Conservation (phyloP, 106 monocot genomes). For the Dioscorea dumetorum region DNA sequence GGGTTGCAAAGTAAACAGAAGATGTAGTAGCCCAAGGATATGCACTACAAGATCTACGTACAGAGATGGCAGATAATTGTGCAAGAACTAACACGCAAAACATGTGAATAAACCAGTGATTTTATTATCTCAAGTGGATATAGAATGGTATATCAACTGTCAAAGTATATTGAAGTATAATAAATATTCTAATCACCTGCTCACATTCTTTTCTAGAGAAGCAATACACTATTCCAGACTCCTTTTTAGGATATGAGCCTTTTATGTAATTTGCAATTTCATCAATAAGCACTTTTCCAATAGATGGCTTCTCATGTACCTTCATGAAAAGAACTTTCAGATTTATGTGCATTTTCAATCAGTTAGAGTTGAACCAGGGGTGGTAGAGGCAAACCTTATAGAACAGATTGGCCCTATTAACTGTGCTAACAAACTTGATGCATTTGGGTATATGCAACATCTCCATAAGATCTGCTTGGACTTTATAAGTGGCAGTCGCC, state of each 20-base stretch:
- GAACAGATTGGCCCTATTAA: constrained; percentile 92
- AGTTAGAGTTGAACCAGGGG: background rate
- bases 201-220: constrained; percentile 97
- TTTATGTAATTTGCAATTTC: constrained; percentile 86
- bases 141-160: too few species aligned
- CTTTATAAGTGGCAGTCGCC: constrained; percentile 96
- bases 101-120: too few species aligned
- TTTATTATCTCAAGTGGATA: too few species aligned
- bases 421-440: constrained; percentile 83
- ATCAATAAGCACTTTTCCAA: constrained; percentile 80
- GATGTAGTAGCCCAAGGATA: too few species aligned
- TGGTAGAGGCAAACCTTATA: constrained; percentile 43
- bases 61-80: too few species aligned
- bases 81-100: too few species aligned
- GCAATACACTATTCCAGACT: constrained; percentile 99
- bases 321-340: constrained; percentile 15
- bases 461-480: constrained; percentile 89
- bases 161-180: too few species aligned
- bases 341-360: too few species aligned
- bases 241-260: constrained; percentile 74
- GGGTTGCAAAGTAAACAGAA: too few species aligned
- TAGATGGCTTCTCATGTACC: constrained; percentile 84
- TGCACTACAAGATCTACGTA: too few species aligned
- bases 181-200: constrained; percentile 42
- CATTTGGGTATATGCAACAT: constrained; percentile 96